Evolutionary conservation across 345 rosid species (phyloP), one percentile per base, ranked within the genome.

Genomic region (Pistacia vera): DNA sequence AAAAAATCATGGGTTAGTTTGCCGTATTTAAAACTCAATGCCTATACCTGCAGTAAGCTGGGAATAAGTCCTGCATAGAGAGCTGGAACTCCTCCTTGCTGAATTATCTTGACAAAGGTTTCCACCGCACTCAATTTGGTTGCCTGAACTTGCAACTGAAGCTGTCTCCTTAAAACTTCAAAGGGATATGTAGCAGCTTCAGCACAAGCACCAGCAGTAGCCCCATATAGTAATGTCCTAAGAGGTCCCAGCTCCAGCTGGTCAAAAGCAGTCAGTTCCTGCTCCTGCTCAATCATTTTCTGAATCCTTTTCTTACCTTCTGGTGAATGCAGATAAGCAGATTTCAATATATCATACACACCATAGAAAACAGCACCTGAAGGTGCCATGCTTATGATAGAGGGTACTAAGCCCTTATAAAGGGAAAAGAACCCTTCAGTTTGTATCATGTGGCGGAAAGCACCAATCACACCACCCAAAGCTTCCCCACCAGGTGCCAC

Each of bases 401-500:
- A 91, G 66, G 96, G 92, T 52, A 86, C 90, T 77, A 91, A 82
- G 55, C 96, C 93, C 85, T 84, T 91, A 80, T 86, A 91, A 55
- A 91, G 85, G 1, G 96, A 89, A 75, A 91, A 88, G 86, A 89
- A 84, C 25, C 96, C 93, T 84, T 91, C 93, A 3, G 91, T 91
- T 71, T 76, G 85, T 62, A 91, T 74, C 96, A 86, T 86, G 57
- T 88, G 78, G 67, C 35, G 88, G 59, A 89, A 89, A 25, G 93
- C 88, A 72, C 92, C 96, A 73, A 88, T 79, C 0, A 91, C 87
- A 41, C 96, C 92, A 20, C 92, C 96, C 80, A 91, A 79, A 71
- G 87, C 90, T 70, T 91, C 97, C 12, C 92, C 92, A 61, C 97
- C 97, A 3, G 93, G 85, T n/a, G 91, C 93, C 60, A 91, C 90